Evolutionary conservation across 2,329 filamentous ascomycete genomes (phyloP), one percentile per base, ranked within the genome.

Genomic region (Fusarium sp.): DNA sequence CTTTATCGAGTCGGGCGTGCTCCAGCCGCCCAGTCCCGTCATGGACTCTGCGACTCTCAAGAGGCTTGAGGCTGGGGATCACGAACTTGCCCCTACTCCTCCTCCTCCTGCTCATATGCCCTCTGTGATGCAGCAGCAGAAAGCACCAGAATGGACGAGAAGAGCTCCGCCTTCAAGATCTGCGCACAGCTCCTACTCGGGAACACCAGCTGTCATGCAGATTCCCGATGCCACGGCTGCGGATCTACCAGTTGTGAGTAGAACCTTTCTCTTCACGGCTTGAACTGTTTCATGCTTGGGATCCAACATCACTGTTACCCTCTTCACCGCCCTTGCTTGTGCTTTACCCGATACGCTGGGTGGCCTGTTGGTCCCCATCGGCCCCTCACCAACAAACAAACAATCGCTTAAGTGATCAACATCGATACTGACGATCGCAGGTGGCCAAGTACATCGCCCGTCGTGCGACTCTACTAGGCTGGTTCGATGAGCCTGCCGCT

Each of bases 361-460:
- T 53, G 14, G 27, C 21, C 18, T 40, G 43, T 37, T n/a, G 20
- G 7, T 14, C 14, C 49, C 25, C 49, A 53, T 53, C 13, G 37
- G 23, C 34, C 49, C n/a, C 7, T 28, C n/a, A 21, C 23, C 32
- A 27, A 14, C 18, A 40, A 14, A 41, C 25, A 27, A 20, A 11
- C 18, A 20, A 7, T 41, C 21, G 10, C 20, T 16, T 23, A 56
- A 21, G 3, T 5, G 18, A 20, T 41, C 16, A 8, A 45, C 34
- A 28, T 10, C 18, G n/a, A 25, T 7, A 45, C 68, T 73, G 51
- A 73, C 30, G 32, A 2, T 11, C 7, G 0, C 30, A 76, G 74
- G 55, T 76, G 30, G 67, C 72, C 12, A 76, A 73, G 32, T 76
- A 76, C 48, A 66, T 76, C 3, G 65, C 74, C 5, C 74, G 74